A percentile compares a stretch with the other conserved stretches of the same genome.
These are phyloP conservation scores for Sphenostylis stenocarpa DNA, from an alignment of 306 rosid genomes.

Conservation along the genomic window DNA sequence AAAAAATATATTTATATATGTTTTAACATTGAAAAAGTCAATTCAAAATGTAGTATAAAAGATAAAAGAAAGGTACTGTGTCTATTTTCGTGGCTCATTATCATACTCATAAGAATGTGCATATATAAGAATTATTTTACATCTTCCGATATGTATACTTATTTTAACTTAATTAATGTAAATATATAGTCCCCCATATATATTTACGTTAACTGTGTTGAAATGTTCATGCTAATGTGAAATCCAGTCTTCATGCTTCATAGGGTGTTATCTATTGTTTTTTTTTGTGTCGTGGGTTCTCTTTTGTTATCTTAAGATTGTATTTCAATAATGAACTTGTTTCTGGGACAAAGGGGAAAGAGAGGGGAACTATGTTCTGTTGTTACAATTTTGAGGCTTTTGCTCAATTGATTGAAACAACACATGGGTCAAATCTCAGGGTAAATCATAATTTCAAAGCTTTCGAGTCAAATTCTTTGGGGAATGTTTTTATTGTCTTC, in stretches of 20 bases:
- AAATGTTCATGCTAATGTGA: neutral
- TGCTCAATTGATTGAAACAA: neutral
- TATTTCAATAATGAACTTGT: slow-evolving; percentile 17
- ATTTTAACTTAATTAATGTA: neutral
- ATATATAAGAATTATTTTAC: neutral
- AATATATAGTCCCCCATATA: neutral
- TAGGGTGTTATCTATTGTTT: slow-evolving; percentile 1
- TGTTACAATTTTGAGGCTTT: slow-evolving; percentile 14
- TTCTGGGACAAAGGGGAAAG: neutral
- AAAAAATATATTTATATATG: neutral
- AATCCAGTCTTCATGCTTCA: neutral
- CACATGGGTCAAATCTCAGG: neutral
- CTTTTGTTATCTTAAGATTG: neutral
- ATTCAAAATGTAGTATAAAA: neutral
- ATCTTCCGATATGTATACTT: neutral
- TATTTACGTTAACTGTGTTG: neutral
- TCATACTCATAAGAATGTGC: neutral
- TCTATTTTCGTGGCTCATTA: neutral
- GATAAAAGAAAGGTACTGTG: too few relatives aligned
- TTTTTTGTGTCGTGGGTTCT: neutral
- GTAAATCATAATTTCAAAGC: slow-evolving; percentile 17
- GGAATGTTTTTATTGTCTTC: neutral
- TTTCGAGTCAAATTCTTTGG: neutral
- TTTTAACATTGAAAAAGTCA: neutral
- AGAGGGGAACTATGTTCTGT: slow-evolving; percentile 14